Evolutionary conservation across 2,329 filamentous ascomycete genomes (phyloP).

Genomic region (Ascochyta fabae): DNA sequence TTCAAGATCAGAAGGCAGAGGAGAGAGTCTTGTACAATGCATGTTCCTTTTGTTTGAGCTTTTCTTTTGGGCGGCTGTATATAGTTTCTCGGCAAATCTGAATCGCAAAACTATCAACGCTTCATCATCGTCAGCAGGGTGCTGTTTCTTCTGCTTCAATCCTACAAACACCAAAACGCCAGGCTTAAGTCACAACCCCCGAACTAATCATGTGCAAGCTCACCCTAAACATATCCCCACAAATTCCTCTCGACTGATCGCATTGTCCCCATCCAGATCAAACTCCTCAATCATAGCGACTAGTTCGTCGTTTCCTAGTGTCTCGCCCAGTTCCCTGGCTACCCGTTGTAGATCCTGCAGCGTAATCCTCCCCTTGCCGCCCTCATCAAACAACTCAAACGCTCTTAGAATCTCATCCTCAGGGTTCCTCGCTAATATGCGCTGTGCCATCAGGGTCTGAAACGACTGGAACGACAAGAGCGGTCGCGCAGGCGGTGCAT

Average conservation of each 20-base stretch:
- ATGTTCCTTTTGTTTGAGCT: constrained; percentile 38
- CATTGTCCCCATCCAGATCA: constrained; percentile 91
- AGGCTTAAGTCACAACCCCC: background rate
- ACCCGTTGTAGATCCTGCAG: constrained; percentile 86
- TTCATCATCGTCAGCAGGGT: background rate
- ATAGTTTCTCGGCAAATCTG: constrained; percentile 43
- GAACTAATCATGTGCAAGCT: background rate
- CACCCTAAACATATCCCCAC: constrained; percentile 67
- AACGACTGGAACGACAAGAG: constrained; percentile 76
- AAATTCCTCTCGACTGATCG: constrained; percentile 69
- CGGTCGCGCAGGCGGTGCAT: constrained; percentile 58
- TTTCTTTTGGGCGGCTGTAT: constrained; percentile 41
- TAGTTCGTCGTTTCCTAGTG: constrained; percentile 89
- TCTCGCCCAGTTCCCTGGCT: constrained; percentile 89
- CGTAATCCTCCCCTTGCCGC: constrained; percentile 88
- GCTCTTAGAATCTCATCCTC: constrained; percentile 89
- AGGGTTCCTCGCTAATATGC: constrained; percentile 83
- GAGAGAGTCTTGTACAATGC: constrained; percentile 37
- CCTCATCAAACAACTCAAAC: constrained; percentile 91
- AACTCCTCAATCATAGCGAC: constrained; percentile 98
- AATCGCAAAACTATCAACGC: constrained; percentile 22
- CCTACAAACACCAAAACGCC: constrained; percentile 5
- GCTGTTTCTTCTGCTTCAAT: background rate
- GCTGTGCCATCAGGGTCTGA: constrained; percentile 74
- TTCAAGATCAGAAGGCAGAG: constrained; percentile 9